A percentile compares a stretch with the other conserved stretches of the same genome.
These are phyloP conservation scores for Excoecaria cochinchinensis DNA, from an alignment of 345 rosid genomes.

Conservation along the genomic window DNA sequence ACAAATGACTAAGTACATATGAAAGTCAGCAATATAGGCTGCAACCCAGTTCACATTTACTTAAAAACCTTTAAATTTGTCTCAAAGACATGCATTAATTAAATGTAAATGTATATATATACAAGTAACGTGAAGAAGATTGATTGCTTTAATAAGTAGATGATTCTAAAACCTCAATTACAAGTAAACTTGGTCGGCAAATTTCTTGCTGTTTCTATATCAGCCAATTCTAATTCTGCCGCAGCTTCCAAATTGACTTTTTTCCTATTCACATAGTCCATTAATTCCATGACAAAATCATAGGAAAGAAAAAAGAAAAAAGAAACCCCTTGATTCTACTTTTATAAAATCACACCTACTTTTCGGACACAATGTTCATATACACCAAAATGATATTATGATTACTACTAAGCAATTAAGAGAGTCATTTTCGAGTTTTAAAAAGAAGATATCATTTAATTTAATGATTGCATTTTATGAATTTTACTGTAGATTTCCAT, in stretches of 20 bases:
- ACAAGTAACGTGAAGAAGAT: constrained; percentile 6
- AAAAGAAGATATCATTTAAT: neutral
- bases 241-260: constrained; percentile 13
- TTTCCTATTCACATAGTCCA: neutral
- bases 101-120: neutral
- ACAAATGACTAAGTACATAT: neutral
- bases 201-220: neutral
- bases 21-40: constrained; percentile 17
- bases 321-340: neutral
- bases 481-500: neutral
- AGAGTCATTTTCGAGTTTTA: too few relatives aligned
- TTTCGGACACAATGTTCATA: constrained; percentile 1
- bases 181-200: constrained; percentile 30
- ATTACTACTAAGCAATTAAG: too few relatives aligned
- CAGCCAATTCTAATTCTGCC: constrained; percentile 14
- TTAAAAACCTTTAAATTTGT: neutral
- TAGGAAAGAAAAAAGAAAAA: neutral
- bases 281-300: constrained; percentile 4
- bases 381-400: neutral
- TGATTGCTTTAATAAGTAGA: constrained; percentile 1
- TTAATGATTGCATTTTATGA: neutral
- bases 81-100: neutral
- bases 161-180: constrained; percentile 21
- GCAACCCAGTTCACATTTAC: neutral
- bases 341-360: constrained; percentile 9